phyloP scores from a whole-genome alignment of 179 eudicot genomes.

The Beta corolliflora region DNA sequence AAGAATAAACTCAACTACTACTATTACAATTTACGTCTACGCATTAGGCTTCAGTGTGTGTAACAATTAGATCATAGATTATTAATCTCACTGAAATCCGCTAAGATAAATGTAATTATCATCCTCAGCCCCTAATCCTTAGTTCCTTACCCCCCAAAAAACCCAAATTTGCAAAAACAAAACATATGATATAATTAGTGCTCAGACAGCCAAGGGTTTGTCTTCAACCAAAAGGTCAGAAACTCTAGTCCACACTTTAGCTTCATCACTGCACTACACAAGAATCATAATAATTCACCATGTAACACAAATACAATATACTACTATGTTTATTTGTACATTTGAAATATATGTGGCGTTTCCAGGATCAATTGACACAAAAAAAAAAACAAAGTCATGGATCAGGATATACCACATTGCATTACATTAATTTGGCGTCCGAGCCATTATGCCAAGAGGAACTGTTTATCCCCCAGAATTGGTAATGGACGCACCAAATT shows the following conservation, averaged over 20 bases:
- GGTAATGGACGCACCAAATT: slow-evolving; percentile 56
- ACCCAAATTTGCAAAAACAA: no score
- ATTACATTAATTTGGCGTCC: slow-evolving; percentile 45
- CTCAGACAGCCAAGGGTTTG: slow-evolving; percentile 38
- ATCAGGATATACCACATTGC: slow-evolving; percentile 72
- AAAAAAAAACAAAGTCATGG: slow-evolving; percentile 30
- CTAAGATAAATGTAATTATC: slow-evolving; percentile 63
- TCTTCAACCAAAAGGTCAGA: slow-evolving; percentile 29
- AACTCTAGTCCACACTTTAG: slow-evolving; percentile 31
- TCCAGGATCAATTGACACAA: slow-evolving; percentile 63
- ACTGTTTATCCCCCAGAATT: slow-evolving; percentile 57
- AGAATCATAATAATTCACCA: no score
- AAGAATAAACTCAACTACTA: no score
- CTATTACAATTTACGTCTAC: no score
- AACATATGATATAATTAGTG: not conserved
- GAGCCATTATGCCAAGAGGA: slow-evolving; percentile 77
- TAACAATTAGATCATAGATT: slow-evolving; percentile 78
- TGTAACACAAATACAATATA: no score
- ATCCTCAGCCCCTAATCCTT: slow-evolving; percentile 49
- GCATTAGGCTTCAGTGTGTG: slow-evolving; percentile 68
- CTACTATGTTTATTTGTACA: no score
- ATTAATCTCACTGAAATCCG: slow-evolving; percentile 82
- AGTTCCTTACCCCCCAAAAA: no score
- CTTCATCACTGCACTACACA: slow-evolving; percentile 22
- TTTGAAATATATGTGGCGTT: slow-evolving; percentile 48